phyloP scores from a whole-genome alignment of 805 yeast genomes.

The Monosporozyma servazzii region DNA sequence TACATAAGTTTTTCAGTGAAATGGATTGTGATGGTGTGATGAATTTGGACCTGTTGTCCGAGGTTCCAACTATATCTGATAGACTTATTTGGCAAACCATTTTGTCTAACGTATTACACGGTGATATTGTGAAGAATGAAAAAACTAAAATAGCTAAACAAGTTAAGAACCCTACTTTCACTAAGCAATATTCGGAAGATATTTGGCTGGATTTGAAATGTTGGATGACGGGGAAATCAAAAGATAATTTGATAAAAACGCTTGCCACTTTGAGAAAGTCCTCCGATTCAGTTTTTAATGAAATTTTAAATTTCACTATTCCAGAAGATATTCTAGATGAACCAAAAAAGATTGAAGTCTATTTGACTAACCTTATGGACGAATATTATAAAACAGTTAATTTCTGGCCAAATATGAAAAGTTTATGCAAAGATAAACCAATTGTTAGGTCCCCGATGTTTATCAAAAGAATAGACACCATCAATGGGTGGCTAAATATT shows the following conservation, averaged over 20 bases:
- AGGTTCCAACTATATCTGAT: conserved; percentile 45
- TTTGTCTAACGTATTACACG: conserved; percentile 82
- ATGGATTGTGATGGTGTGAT: background rate
- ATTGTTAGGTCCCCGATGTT: conserved; percentile 56
- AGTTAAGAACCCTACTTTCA: conserved; percentile 23
- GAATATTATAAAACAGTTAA: conserved; percentile 59
- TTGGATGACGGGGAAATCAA: conserved; percentile 67
- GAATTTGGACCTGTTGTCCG: conserved; percentile 11
- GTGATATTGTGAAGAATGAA: conserved; percentile 88
- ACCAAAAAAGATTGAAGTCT: conserved; percentile 34
- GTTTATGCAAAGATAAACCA: conserved; percentile 75
- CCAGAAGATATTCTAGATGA: conserved; percentile 31
- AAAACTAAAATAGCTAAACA: conserved; percentile 64
- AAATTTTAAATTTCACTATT: conserved; percentile 55
- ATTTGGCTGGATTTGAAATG: conserved; percentile 86
- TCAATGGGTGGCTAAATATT: conserved; percentile 76
- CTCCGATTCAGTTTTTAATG: conserved; percentile 65
- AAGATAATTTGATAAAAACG: conserved; percentile 66
- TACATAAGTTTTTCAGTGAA: background rate
- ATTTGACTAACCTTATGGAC: conserved; percentile 49
- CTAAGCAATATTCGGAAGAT: conserved; percentile 29
- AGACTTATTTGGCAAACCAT: conserved; percentile 94
- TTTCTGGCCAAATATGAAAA: conserved; percentile 69
- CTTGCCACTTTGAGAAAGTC: conserved; percentile 60
- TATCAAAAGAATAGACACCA: conserved; percentile 56